phyloP scores from a whole-genome alignment of 202 grass and related monocot species.

The Digitaria exilis region DNA sequence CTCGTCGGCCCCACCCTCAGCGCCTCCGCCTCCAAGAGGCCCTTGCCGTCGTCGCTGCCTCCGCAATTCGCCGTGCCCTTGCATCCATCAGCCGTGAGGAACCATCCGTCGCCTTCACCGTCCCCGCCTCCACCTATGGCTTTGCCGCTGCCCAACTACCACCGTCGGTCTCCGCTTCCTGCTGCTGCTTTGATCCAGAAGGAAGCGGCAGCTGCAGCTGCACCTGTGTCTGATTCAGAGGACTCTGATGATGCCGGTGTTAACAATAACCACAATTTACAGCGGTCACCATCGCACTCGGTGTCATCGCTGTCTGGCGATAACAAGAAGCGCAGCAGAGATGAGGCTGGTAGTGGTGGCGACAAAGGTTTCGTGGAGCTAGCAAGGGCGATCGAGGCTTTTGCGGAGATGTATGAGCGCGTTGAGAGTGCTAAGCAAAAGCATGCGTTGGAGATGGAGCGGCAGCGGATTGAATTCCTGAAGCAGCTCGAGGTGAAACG shows the following conservation, averaged over 20 bases:
- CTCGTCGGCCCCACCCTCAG: slow-evolving; percentile 70
- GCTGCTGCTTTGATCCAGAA: slow-evolving; percentile 54
- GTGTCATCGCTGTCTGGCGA: slow-evolving; percentile 43
- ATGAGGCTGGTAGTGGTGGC: background rate
- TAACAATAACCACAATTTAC: slow-evolving; percentile 36
- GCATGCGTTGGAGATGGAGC: slow-evolving; percentile 79
- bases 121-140: slow-evolving; percentile 53
- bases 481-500: slow-evolving; percentile 89
- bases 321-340: slow-evolving; percentile 43
- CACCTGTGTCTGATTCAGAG: slow-evolving; percentile 30
- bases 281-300: slow-evolving; percentile 39
- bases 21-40: slow-evolving; percentile 38
- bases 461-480: slow-evolving; percentile 79
- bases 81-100: slow-evolving; percentile 41
- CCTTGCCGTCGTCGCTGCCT: background rate
- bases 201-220: slow-evolving; percentile 43
- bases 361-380: slow-evolving; percentile 66
- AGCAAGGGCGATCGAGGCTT: slow-evolving; percentile 74
- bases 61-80: slow-evolving; percentile 38
- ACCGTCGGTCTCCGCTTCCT: slow-evolving; percentile 35
- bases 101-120: slow-evolving; percentile 43
- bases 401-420: slow-evolving; percentile 92
- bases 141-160: slow-evolving; percentile 47
- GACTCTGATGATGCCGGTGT: slow-evolving; percentile 46
- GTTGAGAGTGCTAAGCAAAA: slow-evolving; percentile 85